A percentile compares a stretch with the other conserved stretches of the same genome.
Conservation (phyloP, 176 grass and related monocot genomes). For the Juncus inflexus region DNA sequence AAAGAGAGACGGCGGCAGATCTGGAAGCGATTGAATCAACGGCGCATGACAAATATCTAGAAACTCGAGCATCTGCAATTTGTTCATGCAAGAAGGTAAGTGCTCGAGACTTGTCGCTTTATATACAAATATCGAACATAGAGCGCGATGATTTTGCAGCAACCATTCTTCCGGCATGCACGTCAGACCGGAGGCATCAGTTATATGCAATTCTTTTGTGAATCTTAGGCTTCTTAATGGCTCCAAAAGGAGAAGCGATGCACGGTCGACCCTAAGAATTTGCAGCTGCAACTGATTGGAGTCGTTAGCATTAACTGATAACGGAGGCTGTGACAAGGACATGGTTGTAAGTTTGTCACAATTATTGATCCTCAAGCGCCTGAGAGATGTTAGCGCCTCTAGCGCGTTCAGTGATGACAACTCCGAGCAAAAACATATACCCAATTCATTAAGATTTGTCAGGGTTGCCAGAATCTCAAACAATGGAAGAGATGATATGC, state of each 20-base stretch:
- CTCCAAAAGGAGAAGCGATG: slow-evolving; percentile 22
- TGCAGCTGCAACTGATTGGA: slow-evolving; percentile 12
- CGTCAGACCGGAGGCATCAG: no score
- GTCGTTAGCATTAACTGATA: neutral
- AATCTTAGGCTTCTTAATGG: slow-evolving; percentile 34
- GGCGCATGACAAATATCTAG: neutral
- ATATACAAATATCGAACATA: neutral
- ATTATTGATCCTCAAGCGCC: neutral
- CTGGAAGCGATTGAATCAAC: slow-evolving; percentile 24
- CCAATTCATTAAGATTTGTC: slow-evolving; percentile 24
- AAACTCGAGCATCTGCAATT: neutral
- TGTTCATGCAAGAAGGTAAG: neutral
- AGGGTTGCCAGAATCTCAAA: slow-evolving; percentile 21
- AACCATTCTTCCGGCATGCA: no score
- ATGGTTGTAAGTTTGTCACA: slow-evolving; percentile 22
- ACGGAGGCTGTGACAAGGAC: neutral
- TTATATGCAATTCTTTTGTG: neutral
- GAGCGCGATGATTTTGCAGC: neutral
- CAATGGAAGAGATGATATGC: neutral
- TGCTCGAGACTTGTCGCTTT: neutral
- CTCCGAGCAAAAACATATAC: slow-evolving; percentile 20
- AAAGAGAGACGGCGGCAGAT: slow-evolving; percentile 25
- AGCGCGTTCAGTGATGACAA: slow-evolving; percentile 34
- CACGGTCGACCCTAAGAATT: slow-evolving; percentile 26
- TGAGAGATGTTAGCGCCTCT: slow-evolving; percentile 15